Conservation (phyloP, 2,329 filamentous ascomycete species). For the Cordyceps militaris region DNA sequence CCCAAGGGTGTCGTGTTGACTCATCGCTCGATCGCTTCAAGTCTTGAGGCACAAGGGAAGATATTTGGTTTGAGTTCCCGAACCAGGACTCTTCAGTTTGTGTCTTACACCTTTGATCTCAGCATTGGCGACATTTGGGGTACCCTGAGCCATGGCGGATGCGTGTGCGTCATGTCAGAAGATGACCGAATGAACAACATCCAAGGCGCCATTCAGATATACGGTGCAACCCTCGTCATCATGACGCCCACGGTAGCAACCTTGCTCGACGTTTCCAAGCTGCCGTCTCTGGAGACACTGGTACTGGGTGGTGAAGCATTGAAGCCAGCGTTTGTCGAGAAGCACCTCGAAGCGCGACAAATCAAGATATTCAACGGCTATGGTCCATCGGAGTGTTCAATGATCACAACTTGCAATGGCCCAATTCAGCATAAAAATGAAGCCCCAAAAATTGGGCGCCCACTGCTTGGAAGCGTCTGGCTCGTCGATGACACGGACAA, state of each 20-base stretch:
- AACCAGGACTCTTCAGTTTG: constrained; percentile 22
- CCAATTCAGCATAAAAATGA: background rate
- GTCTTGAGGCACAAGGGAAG: background rate
- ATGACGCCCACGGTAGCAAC: constrained; percentile 7
- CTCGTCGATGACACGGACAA: constrained; percentile 17
- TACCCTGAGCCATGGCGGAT: constrained; percentile 13
- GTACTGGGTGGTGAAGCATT: background rate
- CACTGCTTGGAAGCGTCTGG: constrained; percentile 14
- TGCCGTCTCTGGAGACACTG: background rate
- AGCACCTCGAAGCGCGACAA: constrained; percentile 26
- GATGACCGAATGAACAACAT: constrained; percentile 17
- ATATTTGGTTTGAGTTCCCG: constrained; percentile 15
- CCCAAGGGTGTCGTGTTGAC: constrained; percentile 13
- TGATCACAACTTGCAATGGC: constrained; percentile 15
- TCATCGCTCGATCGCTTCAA: background rate
- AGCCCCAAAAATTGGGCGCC: constrained; percentile 7
- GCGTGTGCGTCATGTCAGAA: constrained; percentile 16
- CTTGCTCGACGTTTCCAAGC: constrained; percentile 5
- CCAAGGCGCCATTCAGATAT: background rate
- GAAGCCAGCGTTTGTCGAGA: constrained; percentile 17
- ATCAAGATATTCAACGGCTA: constrained; percentile 32
- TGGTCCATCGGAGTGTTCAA: constrained; percentile 34
- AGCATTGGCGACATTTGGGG: constrained; percentile 13
- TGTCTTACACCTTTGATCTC: constrained; percentile 17
- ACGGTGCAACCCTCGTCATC: constrained; percentile 6